These are phyloP conservation scores for Zygoascus hellenicus DNA, from an alignment of 1,139 yeast species.

Conservation along the genomic window DNA sequence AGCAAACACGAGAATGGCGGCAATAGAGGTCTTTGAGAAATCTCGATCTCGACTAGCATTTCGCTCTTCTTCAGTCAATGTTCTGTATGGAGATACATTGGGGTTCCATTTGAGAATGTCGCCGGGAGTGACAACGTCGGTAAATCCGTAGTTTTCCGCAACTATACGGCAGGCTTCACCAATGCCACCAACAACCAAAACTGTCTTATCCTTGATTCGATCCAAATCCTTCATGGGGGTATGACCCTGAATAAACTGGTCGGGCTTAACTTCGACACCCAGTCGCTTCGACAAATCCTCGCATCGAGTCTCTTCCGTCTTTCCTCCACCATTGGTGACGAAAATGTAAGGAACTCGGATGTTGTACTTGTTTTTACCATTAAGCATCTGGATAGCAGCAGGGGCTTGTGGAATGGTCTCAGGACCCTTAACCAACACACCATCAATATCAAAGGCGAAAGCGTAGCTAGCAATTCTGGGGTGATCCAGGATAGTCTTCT, in stretches of 20 bases:
- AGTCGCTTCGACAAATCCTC: slow-evolving; percentile 58
- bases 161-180: slow-evolving; percentile 77
- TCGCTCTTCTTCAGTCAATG: slow-evolving; percentile 63
- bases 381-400: slow-evolving; percentile 60
- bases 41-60: slow-evolving; percentile 53
- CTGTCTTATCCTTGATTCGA: slow-evolving; percentile 52
- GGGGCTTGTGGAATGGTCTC: slow-evolving; percentile 72
- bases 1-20: slow-evolving; percentile 73
- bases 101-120: slow-evolving; percentile 84
- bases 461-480: slow-evolving; percentile 65
- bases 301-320: slow-evolving; percentile 68
- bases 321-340: slow-evolving; percentile 87
- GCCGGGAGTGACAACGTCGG: slow-evolving; percentile 69
- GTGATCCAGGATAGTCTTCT: slow-evolving; percentile 16
- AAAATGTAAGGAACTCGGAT: slow-evolving; percentile 79
- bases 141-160: slow-evolving; percentile 71
- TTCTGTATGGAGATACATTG: slow-evolving; percentile 74
- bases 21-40: slow-evolving; percentile 56
- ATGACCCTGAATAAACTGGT: slow-evolving; percentile 82
- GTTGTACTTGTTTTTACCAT: slow-evolving; percentile 73
- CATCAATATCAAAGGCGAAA: slow-evolving; percentile 83
- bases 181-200: slow-evolving; percentile 78
- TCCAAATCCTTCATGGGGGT: slow-evolving; percentile 83
- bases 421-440: slow-evolving; percentile 75
- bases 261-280: slow-evolving; percentile 55